Conservation (phyloP, 2,329 filamentous ascomycete genomes). For the Fusarium sp. region DNA sequence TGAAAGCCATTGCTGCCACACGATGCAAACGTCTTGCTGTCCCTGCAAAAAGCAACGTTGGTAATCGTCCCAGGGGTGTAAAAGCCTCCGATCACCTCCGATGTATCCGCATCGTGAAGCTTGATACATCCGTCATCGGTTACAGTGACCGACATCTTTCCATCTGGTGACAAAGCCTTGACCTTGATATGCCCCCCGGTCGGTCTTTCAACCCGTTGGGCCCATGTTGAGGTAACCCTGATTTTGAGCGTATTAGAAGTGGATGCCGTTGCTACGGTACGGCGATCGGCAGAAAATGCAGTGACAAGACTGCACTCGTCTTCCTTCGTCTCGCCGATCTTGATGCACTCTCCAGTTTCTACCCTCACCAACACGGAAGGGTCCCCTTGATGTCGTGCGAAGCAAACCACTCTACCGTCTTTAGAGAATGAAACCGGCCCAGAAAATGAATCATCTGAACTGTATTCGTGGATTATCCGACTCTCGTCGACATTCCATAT, state of each 20-base stretch:
- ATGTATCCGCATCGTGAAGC: neutral
- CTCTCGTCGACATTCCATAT: neutral
- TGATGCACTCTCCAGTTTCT: neutral
- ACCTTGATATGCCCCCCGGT: fast-evolving
- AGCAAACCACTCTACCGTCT: too few species aligned
- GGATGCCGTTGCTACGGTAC: neutral
- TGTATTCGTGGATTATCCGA: neutral
- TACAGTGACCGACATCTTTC: neutral
- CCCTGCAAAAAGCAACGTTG: neutral
- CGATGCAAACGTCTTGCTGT: neutral
- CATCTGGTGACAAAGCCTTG: neutral
- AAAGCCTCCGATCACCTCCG: neutral
- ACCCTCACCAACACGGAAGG: neutral
- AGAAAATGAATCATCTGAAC: neutral
- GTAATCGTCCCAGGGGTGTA: fast-evolving
- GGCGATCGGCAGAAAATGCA: neutral
- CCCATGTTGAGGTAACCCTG: neutral
- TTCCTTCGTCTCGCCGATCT: neutral
- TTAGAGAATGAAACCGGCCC: neutral
- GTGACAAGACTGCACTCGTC: fast-evolving
- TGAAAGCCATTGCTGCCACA: neutral
- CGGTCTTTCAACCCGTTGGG: neutral
- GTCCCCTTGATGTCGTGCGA: neutral
- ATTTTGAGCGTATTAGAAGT: neutral
- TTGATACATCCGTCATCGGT: neutral